Evolutionary conservation across 2,329 filamentous ascomycete genomes (phyloP), one percentile per base, ranked within the genome.

Genomic region (Pyrenophora tritici-repentis): DNA sequence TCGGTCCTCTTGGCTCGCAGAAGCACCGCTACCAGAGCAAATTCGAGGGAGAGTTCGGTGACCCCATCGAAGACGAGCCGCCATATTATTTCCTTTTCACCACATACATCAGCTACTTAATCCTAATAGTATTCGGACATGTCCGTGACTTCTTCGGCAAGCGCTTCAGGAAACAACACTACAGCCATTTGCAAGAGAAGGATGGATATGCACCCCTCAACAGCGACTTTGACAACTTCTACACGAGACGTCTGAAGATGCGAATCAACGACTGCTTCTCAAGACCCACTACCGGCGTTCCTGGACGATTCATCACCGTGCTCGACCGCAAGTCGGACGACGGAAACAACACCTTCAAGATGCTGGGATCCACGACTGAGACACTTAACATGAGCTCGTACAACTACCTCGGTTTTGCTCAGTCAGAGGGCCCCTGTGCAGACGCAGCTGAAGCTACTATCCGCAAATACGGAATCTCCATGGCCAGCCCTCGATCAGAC

Each of bases 341-440:
- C 71, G 91, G 90, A 80, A 99, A 99, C 77, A 83, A 88, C 67
- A 87, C 88, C 51, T 99, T 96, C 79, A 85, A 89, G 71, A 86
- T 91, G 74, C 92, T 90, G 1, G 94, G 94, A 50, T 96, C 91
- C 40, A 88, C 85, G 52, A 97, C 93, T 1, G 91, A 99, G 75
- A 97, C 94, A 0, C 80, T 99, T 66, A 99, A 99, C 77, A 89
- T 99, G 88, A 97, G 93, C 79, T 99, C 94, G 1, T 99, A 99
- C 83, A 99, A 99, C 76, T 99, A 99, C 72, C 89, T 99, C 18
- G 94, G 94, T 36, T 99, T 99, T 67, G 94, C 94, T 43, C 94
- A 99, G 74, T 97, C 94, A 0, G 92, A 97, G 61, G 94, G 94
- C 9, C 93, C 94, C 34, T 99, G 94, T 70, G 94, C 94, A 39